Conservation (phyloP, 768 basidiomycete genomes). For the Russula brevipes region DNA sequence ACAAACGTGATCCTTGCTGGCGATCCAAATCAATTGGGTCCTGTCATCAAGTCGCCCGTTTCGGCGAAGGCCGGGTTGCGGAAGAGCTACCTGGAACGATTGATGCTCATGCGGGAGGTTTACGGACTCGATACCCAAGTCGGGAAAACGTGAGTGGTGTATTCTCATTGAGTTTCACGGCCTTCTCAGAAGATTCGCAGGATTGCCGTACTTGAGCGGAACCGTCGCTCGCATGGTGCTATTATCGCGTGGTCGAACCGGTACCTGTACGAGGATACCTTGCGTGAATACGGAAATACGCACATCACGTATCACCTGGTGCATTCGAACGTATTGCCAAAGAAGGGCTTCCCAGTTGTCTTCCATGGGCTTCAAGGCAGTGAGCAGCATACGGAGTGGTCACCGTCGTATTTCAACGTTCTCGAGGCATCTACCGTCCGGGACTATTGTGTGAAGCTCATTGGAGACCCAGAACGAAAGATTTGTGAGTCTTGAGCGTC, state of each 20-base stretch:
- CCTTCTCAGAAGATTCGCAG: conserved; percentile 17
- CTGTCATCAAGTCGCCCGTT: conserved; percentile 32
- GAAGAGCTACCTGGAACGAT: conserved; percentile 35
- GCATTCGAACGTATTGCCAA: conserved; percentile 30
- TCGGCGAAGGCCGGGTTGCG: conserved; percentile 30
- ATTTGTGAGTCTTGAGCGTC: conserved; percentile 29
- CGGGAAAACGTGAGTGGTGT: conserved; percentile 33
- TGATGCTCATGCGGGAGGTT: conserved; percentile 31
- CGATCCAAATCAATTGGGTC: conserved; percentile 37
- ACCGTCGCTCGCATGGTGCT: conserved; percentile 27
- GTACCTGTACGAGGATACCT: conserved; percentile 36
- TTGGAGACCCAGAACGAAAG: conserved; percentile 28
- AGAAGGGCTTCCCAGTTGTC: conserved; percentile 30
- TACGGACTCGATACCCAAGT: conserved; percentile 29
- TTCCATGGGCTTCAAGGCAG: conserved; percentile 35
- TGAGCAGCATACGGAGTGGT: conserved; percentile 33
- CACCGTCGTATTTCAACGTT: conserved; percentile 39
- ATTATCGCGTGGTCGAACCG: conserved; percentile 57
- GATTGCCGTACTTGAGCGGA: conserved; percentile 20
- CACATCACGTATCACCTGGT: conserved; percentile 29
- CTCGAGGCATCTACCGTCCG: conserved; percentile 36
- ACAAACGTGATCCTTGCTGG: conserved; percentile 39
- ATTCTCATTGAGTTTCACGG: not conserved
- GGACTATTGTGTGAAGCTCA: conserved; percentile 32
- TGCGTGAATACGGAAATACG: conserved; percentile 31